Evolutionary conservation across 1,284 basidiomycete species (phyloP), one percentile per base, ranked within the genome.

Genomic region (Paramarasmius palmivorus): DNA sequence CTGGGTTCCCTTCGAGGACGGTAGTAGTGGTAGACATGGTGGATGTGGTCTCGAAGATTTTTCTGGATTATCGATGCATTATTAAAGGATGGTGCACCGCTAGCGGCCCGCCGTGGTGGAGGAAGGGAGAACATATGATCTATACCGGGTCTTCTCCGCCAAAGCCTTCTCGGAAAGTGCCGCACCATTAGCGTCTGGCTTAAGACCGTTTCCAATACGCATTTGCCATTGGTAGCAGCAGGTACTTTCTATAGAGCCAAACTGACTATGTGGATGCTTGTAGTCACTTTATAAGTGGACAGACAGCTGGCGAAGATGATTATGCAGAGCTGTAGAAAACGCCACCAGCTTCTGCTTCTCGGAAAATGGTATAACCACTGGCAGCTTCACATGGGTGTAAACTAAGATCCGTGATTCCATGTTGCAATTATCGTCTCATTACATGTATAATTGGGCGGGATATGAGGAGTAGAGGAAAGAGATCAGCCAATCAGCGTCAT

Each of bases 1-100:
- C 75, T 36, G 78, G 65, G 50, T 75, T 73, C 50, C 66, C 70
- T 44, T 57, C 53, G 50, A 65, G 63, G 34, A 62, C 57, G 15
- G 38, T 49, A 19, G 54, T 20, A 19, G 44, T 46, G 8, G 44
- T 15, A 29, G 44, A 32, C 44, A 46, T 46, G 23, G 19, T 4
- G 40, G 22, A 41, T 23, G 19, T 19, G 23, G 9, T 19, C 19
- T 41, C 12, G n/a, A 12, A 10, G 10, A 22, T 22, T 41, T 17
- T 6, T 17, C n/a, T 7, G 15, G 38, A 39, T 39, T 39, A n/a
- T 23, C 23, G 10, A 9, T 41, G 19, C 23, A 19, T 41, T 23
- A 19, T 41, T 41, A 41, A 22, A 41, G 19, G 4, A 5, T 41
- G 9, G 19, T 41, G n/a, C 19, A 23, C 40, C n/a, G 40, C n/a